These are phyloP conservation scores for Moesziomyces antarcticus DNA, from an alignment of 1,284 basidiomycete species.

Conservation along the genomic window DNA sequence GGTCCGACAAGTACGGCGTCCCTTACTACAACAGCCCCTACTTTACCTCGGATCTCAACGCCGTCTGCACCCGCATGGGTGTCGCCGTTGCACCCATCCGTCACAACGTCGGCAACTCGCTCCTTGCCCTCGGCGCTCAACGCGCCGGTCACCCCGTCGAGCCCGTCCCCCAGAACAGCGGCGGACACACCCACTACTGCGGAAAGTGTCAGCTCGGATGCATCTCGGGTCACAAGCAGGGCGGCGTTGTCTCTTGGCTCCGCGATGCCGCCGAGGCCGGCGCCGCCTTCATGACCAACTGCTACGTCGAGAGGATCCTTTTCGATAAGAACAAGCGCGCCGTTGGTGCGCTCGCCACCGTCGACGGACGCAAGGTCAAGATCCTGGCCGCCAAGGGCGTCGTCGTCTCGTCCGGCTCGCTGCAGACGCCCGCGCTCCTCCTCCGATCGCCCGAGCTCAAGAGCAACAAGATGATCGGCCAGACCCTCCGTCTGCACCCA, in stretches of 20 bases:
- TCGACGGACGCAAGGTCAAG: conserved; percentile 60
- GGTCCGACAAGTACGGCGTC: conserved; percentile 68
- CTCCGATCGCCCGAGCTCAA: conserved; percentile 69
- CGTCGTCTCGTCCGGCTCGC: conserved; percentile 68
- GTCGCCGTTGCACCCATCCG: conserved; percentile 65
- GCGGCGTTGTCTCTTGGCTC: conserved; percentile 67
- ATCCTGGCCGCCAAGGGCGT: conserved; percentile 68
- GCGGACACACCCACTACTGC: conserved; percentile 68
- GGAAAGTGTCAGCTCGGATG: conserved; percentile 69
- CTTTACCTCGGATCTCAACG: conserved; percentile 68
- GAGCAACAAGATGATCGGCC: conserved; percentile 70
- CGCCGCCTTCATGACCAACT: conserved; percentile 66
- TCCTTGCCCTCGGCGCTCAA: conserved; percentile 65
- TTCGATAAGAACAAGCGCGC: conserved; percentile 64
- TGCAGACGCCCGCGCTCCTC: conserved; percentile 70
- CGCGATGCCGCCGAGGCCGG: conserved; percentile 68
- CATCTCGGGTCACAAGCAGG: conserved; percentile 68
- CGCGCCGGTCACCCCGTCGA: conserved; percentile 66
- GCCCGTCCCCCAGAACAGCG: conserved; percentile 69
- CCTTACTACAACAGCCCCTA: conserved; percentile 67
- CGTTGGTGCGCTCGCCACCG: conserved; percentile 55
- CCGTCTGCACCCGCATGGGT: conserved; percentile 69
- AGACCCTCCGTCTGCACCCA: conserved; percentile 70
- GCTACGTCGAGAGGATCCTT: conserved; percentile 68
- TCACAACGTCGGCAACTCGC: conserved; percentile 68